phyloP scores from a whole-genome alignment of 2,329 filamentous ascomycete genomes.

The Drechslerella coelobrocha region DNA sequence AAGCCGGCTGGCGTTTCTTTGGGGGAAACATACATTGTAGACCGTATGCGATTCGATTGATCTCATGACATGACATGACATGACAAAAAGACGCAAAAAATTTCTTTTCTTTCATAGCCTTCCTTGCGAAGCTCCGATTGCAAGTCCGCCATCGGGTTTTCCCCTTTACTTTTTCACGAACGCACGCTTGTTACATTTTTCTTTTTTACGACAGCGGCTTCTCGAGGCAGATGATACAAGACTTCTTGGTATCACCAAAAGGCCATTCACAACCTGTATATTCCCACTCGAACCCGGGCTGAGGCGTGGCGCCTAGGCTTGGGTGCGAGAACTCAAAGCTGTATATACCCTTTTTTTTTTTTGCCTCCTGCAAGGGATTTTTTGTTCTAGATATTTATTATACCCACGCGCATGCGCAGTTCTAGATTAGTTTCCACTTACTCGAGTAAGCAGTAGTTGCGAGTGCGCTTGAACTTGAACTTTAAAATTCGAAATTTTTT shows the following conservation, averaged over 20 bases:
- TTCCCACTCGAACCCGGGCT: not conserved
- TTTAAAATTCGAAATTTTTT: too few relatives aligned
- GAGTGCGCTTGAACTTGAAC: too few relatives aligned
- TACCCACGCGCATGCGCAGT: not conserved
- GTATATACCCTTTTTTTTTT: not conserved
- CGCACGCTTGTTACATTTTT: not conserved
- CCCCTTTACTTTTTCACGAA: too few relatives aligned
- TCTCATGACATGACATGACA: not conserved
- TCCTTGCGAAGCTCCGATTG: too few relatives aligned
- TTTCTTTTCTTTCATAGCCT: not conserved
- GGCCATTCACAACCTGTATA: not conserved
- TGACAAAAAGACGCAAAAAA: not conserved
- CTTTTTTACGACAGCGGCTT: too few relatives aligned
- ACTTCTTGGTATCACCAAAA: not conserved
- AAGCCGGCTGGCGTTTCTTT: conserved; percentile 1
- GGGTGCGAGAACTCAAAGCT: not conserved
- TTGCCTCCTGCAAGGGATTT: too few relatives aligned
- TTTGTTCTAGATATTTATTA: not conserved
- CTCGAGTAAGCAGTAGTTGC: too few relatives aligned
- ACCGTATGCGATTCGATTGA: not conserved
- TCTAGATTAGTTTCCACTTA: too few relatives aligned
- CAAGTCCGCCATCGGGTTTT: too few relatives aligned
- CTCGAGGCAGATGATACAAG: too few relatives aligned
- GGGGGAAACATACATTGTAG: not conserved
- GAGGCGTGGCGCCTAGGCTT: not conserved